These are phyloP conservation scores for Moniliophthora roreri DNA, from an alignment of 1,284 basidiomycete species.

Conservation along the genomic window DNA sequence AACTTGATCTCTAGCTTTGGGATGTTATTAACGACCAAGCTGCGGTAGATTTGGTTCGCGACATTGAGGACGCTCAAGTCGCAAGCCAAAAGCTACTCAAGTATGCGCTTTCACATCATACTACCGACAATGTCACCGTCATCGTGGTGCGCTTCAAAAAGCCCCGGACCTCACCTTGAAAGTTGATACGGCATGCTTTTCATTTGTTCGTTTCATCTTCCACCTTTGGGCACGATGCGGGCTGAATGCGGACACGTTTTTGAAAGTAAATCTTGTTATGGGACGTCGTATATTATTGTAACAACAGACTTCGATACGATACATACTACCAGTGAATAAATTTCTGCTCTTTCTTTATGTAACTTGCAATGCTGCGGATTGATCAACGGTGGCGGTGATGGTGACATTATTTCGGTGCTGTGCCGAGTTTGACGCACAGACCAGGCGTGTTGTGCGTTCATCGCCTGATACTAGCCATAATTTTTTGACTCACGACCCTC, in stretches of 20 bases:
- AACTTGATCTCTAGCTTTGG: constrained; percentile 75
- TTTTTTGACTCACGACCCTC: background rate
- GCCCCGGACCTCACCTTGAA: constrained; percentile 15
- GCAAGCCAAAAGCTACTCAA: constrained; percentile 81
- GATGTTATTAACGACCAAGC: constrained; percentile 93
- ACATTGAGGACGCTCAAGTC: constrained; percentile 77
- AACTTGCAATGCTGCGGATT: too few species aligned
- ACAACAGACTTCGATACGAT: background rate
- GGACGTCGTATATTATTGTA: background rate
- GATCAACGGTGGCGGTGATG: too few species aligned
- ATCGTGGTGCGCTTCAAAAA: constrained; percentile 74
- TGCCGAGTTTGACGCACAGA: background rate
- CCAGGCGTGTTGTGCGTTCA: background rate
- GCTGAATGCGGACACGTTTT: background rate
- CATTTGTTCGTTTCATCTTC: constrained; percentile 2
- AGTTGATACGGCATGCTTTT: background rate
- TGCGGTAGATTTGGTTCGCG: constrained; percentile 84
- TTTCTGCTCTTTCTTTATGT: too few species aligned
- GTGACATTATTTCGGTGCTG: too few species aligned
- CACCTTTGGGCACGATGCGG: too few species aligned
- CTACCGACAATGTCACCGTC: constrained; percentile 90
- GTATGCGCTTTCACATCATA: constrained; percentile 85
- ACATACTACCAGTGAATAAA: background rate
- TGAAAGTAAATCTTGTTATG: too few species aligned
- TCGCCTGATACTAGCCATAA: background rate